Evolutionary conservation across 148 eudicot genomes (phyloP), one percentile per base, ranked within the genome.

Genomic region (Gaultheria prostrata): DNA sequence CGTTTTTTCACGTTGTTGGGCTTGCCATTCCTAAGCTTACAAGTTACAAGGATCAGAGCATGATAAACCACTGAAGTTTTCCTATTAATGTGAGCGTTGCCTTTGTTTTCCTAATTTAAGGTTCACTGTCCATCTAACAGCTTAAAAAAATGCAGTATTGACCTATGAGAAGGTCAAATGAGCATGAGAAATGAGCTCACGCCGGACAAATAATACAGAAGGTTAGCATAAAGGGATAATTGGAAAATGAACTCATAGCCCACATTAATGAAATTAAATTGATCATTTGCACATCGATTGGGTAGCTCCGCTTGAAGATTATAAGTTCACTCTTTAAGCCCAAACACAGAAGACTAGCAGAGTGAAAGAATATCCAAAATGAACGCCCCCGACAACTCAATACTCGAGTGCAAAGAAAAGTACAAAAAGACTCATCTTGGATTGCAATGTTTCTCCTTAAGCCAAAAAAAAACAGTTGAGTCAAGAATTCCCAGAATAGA

Each of bases 11-110:
- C 96, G 88, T 87, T 92, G 99, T 79, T 75, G 84, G 56, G 97
- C 98, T 87, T 97, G 99, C 99, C 99, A 97, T 84, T 92, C 95
- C 99, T 97, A 87, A 49, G 72, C 79, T 59, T 63, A 69, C 59
- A 78, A 83, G 28, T 59, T 63, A 69, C 59, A 78, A 82, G 28
- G 54, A 75, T 85, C 81, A 86, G 84, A 74, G 48, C 43, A 39
- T 39, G 43, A 4, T 4, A 67, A 12, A 28, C 14, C 20, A 69
- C 45, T 17, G 8, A 65, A 12, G 3, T n/a, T 6, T 43, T 43
- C 15, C 5, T 43, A n/a, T 61, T 61, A 30, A 50, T 45, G 79
- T 12, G 14, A 51, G 80, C 13, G 24, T 24, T 49, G 4, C 39
- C 48, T 15, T 39, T 13, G 12, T 45, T 45, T n/a, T 53, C 18